Conservation (phyloP, 345 rosid genomes). For the Schrenkiella parvula region DNA sequence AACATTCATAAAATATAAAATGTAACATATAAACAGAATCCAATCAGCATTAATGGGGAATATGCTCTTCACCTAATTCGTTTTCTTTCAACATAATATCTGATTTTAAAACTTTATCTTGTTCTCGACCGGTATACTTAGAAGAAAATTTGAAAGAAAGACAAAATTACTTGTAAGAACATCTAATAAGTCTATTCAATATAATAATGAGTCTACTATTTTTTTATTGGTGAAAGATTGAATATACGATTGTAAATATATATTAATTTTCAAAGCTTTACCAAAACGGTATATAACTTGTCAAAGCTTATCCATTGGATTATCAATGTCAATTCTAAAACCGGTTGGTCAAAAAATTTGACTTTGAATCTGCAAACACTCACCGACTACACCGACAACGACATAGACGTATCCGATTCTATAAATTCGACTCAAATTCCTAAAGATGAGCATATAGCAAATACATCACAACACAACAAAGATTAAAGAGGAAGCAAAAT, state of each 20-base stretch:
- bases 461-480: background rate
- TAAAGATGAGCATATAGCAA: background rate
- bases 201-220: background rate
- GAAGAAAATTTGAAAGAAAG: background rate
- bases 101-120: background rate
- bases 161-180: background rate
- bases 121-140: background rate
- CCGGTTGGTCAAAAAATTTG: background rate
- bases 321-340: background rate
- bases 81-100: background rate
- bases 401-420: background rate
- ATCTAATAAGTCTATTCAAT: background rate
- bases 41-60: background rate
- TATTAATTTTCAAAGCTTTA: background rate
- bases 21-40: background rate
- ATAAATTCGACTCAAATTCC: background rate
- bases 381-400: constrained; percentile 10
- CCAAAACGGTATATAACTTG: background rate
- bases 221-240: background rate
- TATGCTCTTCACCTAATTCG: background rate
- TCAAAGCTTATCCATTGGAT: background rate
- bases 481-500: background rate
- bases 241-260: background rate
- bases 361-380: background rate
- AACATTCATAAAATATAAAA: background rate